Percentiles rank a stretch among this genome's conserved stretches.
These are phyloP conservation scores for Ustilago trichophora DNA, from an alignment of 1,284 basidiomycete species.

Conservation along the genomic window DNA sequence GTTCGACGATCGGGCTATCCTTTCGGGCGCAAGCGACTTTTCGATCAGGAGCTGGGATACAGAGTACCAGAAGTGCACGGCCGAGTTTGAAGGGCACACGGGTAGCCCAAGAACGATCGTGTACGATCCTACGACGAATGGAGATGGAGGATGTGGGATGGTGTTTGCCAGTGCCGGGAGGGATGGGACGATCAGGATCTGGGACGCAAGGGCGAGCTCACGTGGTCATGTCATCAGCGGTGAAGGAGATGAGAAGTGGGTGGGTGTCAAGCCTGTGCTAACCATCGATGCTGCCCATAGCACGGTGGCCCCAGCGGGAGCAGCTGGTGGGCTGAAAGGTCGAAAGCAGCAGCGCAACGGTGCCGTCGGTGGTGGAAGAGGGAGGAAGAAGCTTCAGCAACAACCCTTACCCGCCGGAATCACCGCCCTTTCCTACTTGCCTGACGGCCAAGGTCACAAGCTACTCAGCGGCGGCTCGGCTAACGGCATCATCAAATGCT, in stretches of 20 bases:
- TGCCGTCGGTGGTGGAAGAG: not conserved
- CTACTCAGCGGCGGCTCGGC: conserved; percentile 56
- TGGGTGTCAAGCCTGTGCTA: conserved; percentile 35
- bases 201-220: conserved; percentile 46
- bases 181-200: conserved; percentile 61
- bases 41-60: conserved; percentile 59
- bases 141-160: conserved; percentile 41
- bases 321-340: not conserved
- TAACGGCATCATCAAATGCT: conserved; percentile 59
- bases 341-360: conserved; percentile 8
- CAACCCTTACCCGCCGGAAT: conserved; percentile 39
- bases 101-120: conserved; percentile 59
- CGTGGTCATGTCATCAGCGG: not conserved
- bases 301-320: not conserved
- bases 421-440: conserved; percentile 54
- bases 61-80: conserved; percentile 45
- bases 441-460: conserved; percentile 40
- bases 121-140: conserved; percentile 53
- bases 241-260: not conserved
- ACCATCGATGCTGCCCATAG: conserved; percentile 57
- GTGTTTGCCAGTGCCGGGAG: conserved; percentile 59
- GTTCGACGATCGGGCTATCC: conserved; percentile 54
- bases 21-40: conserved; percentile 60
- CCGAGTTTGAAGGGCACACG: conserved; percentile 38
- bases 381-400: conserved; percentile 9